A percentile compares a stretch with the other conserved stretches of the same genome.
phyloP scores from a whole-genome alignment of 257 asterid species.

The Coffea eugenioides region DNA sequence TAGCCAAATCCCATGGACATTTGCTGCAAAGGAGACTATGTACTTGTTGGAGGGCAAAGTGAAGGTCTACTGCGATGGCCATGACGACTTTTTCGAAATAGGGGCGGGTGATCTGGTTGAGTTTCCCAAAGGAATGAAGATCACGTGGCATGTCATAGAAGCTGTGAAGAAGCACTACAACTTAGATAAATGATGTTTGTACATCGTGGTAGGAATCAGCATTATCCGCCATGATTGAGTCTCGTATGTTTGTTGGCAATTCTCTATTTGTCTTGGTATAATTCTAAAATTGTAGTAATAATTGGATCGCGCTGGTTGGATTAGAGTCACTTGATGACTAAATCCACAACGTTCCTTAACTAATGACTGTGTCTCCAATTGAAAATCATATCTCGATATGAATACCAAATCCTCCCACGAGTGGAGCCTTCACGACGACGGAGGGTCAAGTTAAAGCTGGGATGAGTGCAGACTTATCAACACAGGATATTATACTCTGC shows the following conservation, averaged over 20 bases:
- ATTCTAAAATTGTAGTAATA: not conserved
- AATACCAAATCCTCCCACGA: not conserved
- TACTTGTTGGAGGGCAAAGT: constrained; percentile 63
- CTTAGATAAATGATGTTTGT: constrained; percentile 28
- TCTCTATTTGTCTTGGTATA: not conserved
- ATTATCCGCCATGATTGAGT: not conserved
- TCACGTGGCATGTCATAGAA: constrained; percentile 68
- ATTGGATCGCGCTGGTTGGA: not conserved
- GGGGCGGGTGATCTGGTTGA: constrained; percentile 68
- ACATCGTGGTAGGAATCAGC: not conserved
- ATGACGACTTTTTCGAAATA: constrained; percentile 50
- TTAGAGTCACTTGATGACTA: too few relatives aligned
- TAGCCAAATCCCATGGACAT: constrained; percentile 74
- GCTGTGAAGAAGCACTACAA: constrained; percentile 70
- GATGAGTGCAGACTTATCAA: not conserved
- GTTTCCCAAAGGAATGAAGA: constrained; percentile 74
- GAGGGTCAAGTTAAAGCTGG: not conserved
- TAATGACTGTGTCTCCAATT: too few relatives aligned
- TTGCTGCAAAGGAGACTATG: constrained; percentile 58
- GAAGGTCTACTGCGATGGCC: constrained; percentile 59
- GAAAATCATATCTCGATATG: too few relatives aligned
- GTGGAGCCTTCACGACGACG: not conserved
- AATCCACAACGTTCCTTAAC: not conserved
- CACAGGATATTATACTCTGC: not conserved
- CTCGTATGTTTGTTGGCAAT: not conserved